Evolutionary conservation across 176 grass and related monocot genomes (phyloP).

Genomic region (Otatea glauca): DNA sequence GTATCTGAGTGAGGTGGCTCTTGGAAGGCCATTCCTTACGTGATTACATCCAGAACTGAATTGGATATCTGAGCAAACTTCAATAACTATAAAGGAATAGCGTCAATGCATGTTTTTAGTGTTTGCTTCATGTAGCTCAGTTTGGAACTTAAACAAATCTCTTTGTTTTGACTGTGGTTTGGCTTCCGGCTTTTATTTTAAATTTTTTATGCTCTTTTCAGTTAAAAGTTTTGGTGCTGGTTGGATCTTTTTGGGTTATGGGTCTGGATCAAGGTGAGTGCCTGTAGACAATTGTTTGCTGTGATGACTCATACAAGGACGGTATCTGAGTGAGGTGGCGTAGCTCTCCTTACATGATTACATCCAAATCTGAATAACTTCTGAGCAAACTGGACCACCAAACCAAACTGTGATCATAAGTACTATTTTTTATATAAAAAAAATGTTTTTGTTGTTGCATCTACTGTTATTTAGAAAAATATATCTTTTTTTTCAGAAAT

Average conservation of each 20-base stretch:
- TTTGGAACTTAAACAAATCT: background rate
- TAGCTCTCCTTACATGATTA: conserved; percentile 1
- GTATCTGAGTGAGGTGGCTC: conserved; percentile 30
- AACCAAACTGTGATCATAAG: background rate
- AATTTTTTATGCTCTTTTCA: background rate
- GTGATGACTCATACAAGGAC: conserved; percentile 5
- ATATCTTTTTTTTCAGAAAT: background rate
- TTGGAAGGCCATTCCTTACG: background rate
- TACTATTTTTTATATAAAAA: background rate
- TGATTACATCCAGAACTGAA: conserved; percentile 35
- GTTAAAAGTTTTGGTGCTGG: background rate
- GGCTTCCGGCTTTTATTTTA: background rate
- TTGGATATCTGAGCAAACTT: background rate
- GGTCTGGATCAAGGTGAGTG: background rate
- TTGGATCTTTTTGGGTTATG: background rate
- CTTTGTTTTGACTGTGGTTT: background rate
- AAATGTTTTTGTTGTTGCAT: background rate
- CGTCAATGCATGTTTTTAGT: background rate
- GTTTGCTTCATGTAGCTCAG: background rate
- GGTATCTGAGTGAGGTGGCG: conserved; percentile 11
- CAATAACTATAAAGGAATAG: background rate
- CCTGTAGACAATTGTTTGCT: background rate
- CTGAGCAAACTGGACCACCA: background rate
- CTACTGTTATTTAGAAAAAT: background rate
- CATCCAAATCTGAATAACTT: background rate